Base-by-base conservation (phyloP, 2,329 filamentous ascomycete species). In the Lecanicillium sp. region DNA sequence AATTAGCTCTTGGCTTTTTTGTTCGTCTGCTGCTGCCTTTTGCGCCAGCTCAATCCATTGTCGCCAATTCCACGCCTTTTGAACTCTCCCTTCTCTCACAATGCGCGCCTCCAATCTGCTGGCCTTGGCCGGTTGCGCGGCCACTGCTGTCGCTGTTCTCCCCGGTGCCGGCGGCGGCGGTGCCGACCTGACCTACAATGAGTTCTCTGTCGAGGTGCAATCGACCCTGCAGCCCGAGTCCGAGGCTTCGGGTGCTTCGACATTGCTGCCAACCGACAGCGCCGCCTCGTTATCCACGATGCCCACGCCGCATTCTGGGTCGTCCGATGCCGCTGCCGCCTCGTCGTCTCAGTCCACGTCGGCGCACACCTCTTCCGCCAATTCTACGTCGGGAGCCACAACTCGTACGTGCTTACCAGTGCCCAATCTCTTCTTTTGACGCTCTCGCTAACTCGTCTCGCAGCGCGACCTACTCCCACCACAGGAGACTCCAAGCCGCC, bases 51-150 rank as follows among this genome's bases (percentile, higher is more conserved):
- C 15, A 6, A n/a, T 14, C 29, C 29, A 30, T 13, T 25, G 22
- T 7, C 22, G 22, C 6, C 22, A 25, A 6, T 7, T 25, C 6
- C 18, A 29, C 30, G 18, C 29, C 20, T 19, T 40, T 28, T 30
- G 28, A 27, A 40, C 31, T 35, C 29, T 25, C 9, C 32, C 38
- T 18, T 31, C 31, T 5, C 29, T 25, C 25, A 28, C 39, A 9
- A 53, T 53, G 50, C 50, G 44, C 25, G 33, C 44, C 33, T 38
- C 44, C 18, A 44, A 41, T 35, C 28, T 48, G 18, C 19, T 49
- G 25, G 40, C 33, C 12, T 30, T 46, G 22, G 45, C 39, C 18
- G 17, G 40, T 42, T 40, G 36, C 19, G 45, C 44, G 33, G 35
- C 44, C 28, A 29, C 45, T 32, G 46, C 40, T 29, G 17, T 30